Evolutionary conservation across 768 basidiomycete genomes (phyloP).

Genomic region (Leccinum longicurvipes): DNA sequence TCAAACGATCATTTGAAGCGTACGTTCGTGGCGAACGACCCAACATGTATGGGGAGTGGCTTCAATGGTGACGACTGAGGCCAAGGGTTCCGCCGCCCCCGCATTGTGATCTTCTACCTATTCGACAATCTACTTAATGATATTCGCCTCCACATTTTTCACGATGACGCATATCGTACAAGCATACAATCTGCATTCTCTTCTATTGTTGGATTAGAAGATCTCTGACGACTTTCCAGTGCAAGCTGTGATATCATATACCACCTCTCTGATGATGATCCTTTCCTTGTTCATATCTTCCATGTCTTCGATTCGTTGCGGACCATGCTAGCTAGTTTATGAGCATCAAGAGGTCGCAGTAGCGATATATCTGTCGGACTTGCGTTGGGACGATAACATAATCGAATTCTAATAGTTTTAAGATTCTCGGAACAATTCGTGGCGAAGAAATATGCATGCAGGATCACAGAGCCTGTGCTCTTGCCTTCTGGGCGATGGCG

Average conservation of each 20-base stretch:
- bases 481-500: constrained; percentile 58
- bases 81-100: constrained; percentile 1
- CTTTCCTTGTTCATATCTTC: constrained; percentile 25
- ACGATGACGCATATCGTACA: constrained; percentile 27
- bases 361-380: constrained; percentile 15
- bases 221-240: constrained; percentile 19
- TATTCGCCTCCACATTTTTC: constrained; percentile 24
- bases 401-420: constrained; percentile 25
- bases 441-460: not conserved
- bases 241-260: constrained; percentile 30
- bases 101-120: constrained; percentile 10
- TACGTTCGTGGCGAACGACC: constrained; percentile 89
- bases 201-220: constrained; percentile 32
- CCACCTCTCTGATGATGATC: constrained; percentile 26
- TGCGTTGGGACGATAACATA: constrained; percentile 26
- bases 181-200: constrained; percentile 26
- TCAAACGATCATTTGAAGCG: constrained; percentile 94
- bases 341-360: constrained; percentile 2
- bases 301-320: constrained; percentile 16
- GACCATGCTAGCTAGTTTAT: constrained; percentile 18
- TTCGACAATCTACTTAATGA: constrained; percentile 30
- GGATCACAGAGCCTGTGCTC: constrained; percentile 16
- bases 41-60: constrained; percentile 92
- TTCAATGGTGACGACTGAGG: constrained; percentile 42
- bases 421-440: not conserved